Conservation (phyloP, 2,329 filamentous ascomycete species). For the Epichloe scottii region DNA sequence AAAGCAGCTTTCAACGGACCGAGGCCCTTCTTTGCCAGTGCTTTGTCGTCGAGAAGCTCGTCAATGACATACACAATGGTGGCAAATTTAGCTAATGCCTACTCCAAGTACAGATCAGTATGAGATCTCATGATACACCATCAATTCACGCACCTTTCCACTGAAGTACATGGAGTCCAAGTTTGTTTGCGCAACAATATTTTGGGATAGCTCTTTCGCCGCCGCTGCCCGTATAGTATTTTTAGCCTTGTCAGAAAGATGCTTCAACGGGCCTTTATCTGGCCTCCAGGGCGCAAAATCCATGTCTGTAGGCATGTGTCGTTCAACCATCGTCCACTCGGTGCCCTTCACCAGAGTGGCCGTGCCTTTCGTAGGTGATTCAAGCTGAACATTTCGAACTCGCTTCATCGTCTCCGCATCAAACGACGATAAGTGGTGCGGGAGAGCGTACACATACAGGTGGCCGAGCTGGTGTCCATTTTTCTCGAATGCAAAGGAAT, state of each 20-base stretch:
- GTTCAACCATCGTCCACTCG: constrained; percentile 67
- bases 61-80: constrained; percentile 52
- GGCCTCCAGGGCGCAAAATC: constrained; percentile 69
- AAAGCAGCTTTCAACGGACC: constrained; percentile 54
- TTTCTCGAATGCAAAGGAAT: constrained; percentile 63
- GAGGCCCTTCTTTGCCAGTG: constrained; percentile 45
- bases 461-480: constrained; percentile 46
- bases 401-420: constrained; percentile 40
- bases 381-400: constrained; percentile 46
- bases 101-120: not conserved
- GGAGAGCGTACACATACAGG: constrained; percentile 76
- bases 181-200: constrained; percentile 61
- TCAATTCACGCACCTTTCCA: constrained; percentile 50
- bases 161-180: constrained; percentile 86
- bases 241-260: constrained; percentile 42
- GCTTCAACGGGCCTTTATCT: constrained; percentile 29
- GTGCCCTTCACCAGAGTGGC: constrained; percentile 61
- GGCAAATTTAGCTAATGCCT: constrained; percentile 67
- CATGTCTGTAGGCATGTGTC: constrained; percentile 58
- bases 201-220: constrained; percentile 60
- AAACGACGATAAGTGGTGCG: constrained; percentile 74
- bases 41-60: constrained; percentile 47
- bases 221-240: constrained; percentile 49
- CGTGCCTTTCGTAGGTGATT: constrained; percentile 75
- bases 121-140: not conserved